Base-by-base conservation (phyloP, 2,329 filamentous ascomycete species). In the Plenodomus tracheiphilus region DNA sequence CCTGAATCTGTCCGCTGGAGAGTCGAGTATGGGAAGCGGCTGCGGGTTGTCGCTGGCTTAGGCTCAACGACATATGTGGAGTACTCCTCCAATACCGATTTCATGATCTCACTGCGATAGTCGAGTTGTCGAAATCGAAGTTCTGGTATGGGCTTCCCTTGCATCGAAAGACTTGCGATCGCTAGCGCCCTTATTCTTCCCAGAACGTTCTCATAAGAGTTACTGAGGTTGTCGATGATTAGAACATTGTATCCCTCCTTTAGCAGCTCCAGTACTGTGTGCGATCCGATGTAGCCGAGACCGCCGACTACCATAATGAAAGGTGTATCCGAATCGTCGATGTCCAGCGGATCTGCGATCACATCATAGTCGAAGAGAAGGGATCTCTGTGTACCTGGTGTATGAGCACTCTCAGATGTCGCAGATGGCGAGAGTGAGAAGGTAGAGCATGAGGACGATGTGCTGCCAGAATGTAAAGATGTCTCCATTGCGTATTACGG, bases 201-300 rank as follows among this genome's bases (percentile, higher is more conserved):
- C 51, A 76, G 51, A 21, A 75, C 69, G 40, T 66, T 66, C 44
- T 71, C 63, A 41, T 70, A 75, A 2, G 71, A 71, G 62, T 83
- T 83, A 62, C 73, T 74, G 38, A 76, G 51, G 51, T 77, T 69
- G 53, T 77, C 74, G 39, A 76, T 63, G 15, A 76, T 64, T 47
- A 83, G 73, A 25, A 83, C 79, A 53, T 79, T 81, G 66, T 80
- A 76, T 17, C 80, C 78, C 30, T 75, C 75, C 51, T 81, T 79
- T 50, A 83, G 72, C 28, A 83, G 69, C 58, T 82, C 79, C 0
- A 82, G 69, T 1, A 77, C 74, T 0, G 80, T 83, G 62, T 83
- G 80, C 2, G 79, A 82, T 21, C 81, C 81, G 45, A 83, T 82
- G 64, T 79, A 82, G 6, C 80, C 80, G 13, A 81, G 74, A 9